These are phyloP conservation scores for Vanilla planifolia DNA, from an alignment of 106 monocot genomes.

Conservation along the genomic window DNA sequence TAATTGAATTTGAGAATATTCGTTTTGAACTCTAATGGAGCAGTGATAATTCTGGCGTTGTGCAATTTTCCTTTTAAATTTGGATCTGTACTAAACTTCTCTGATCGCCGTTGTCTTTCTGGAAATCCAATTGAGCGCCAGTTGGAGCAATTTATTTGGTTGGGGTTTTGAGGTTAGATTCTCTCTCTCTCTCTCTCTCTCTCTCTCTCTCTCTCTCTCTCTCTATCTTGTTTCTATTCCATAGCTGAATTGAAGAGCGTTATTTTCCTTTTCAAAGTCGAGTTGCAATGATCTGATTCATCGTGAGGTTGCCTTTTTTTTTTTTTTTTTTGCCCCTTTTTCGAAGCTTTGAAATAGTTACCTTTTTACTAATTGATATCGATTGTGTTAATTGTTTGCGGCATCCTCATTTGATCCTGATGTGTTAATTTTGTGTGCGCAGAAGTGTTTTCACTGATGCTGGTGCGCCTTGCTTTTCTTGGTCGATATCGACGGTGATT, in stretches of 20 bases:
- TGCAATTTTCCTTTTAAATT: neutral
- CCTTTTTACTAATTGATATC: neutral
- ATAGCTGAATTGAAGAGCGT: neutral
- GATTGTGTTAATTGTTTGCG: neutral
- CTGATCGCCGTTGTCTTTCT: neutral
- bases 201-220: too few relatives aligned
- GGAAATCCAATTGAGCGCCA: neutral
- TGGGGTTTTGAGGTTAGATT: neutral
- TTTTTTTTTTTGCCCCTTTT: neutral
- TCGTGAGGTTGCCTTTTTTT: too few relatives aligned
- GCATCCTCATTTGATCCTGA: neutral
- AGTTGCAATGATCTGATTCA: neutral
- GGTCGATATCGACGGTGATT: neutral
- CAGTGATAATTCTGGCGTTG: neutral
- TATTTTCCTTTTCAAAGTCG: neutral
- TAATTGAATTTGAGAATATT: neutral
- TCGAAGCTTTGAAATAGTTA: neutral
- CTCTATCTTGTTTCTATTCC: neutral
- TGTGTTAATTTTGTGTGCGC: neutral
- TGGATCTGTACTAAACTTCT: neutral
- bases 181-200: neutral
- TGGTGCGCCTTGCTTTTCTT: neutral
- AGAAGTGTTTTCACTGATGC: neutral
- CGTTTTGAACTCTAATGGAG: neutral
- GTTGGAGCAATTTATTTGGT: neutral